Percentiles rank a stretch among this genome's conserved stretches.
Evolutionary conservation across 352 stramenopile genomes (phyloP).

Genomic region (Blastocystis sp.): DNA sequence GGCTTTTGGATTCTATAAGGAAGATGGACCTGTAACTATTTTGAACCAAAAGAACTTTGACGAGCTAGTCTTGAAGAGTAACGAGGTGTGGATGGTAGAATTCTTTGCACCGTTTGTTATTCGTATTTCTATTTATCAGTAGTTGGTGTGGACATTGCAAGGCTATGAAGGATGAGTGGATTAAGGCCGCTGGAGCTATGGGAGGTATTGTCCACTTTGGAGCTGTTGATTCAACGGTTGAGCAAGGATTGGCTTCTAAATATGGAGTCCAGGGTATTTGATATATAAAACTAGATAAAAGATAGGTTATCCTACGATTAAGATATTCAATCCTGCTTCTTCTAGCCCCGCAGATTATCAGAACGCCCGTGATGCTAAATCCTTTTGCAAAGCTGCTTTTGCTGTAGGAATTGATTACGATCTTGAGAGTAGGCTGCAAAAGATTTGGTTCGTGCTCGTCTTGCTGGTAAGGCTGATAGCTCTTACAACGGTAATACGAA

Average conservation of each 20-base stretch:
- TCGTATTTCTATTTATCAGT: neutral
- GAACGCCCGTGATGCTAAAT: slow-evolving; percentile 42
- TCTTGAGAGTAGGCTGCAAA: slow-evolving; percentile 20
- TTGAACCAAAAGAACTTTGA: slow-evolving; percentile 59
- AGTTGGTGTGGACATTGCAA: slow-evolving; percentile 68
- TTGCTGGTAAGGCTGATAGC: slow-evolving; percentile 33
- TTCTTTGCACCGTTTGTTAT: slow-evolving; percentile 67
- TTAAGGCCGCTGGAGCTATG: slow-evolving; percentile 67
- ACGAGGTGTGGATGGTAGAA: slow-evolving; percentile 67
- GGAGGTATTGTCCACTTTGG: slow-evolving; percentile 66
- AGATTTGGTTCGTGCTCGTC: slow-evolving; percentile 43
- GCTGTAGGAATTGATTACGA: neutral
- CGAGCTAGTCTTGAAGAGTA: slow-evolving; percentile 53
- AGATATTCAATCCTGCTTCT: slow-evolving; percentile 46
- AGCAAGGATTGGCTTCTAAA: slow-evolving; percentile 21
- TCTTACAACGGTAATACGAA: slow-evolving; percentile 14
- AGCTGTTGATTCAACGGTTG: slow-evolving; percentile 51
- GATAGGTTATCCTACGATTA: slow-evolving; percentile 53
- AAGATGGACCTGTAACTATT: slow-evolving; percentile 43
- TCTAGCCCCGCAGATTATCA: slow-evolving; percentile 37
- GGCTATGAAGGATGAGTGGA: slow-evolving; percentile 68
- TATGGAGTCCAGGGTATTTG: slow-evolving; percentile 50
- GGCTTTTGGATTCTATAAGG: slow-evolving; percentile 44
- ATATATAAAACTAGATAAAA: neutral
- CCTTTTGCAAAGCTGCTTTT: slow-evolving; percentile 67